Evolutionary conservation across 768 basidiomycete genomes (phyloP).

Genomic region (Termitomyces titanicus): DNA sequence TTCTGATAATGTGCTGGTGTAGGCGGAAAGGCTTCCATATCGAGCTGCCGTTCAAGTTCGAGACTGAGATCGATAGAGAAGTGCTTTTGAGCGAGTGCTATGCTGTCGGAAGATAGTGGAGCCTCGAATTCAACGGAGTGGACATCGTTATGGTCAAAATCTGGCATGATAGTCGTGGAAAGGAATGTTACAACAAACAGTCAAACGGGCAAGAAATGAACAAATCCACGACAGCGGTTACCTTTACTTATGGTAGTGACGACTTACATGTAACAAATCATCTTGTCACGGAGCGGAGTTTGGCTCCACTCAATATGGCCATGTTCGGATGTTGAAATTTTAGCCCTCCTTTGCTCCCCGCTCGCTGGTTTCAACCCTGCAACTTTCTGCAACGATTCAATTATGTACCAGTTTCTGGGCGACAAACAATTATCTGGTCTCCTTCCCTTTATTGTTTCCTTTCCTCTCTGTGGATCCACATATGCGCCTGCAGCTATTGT

Average conservation of each 20-base stretch:
- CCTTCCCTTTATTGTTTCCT: background rate
- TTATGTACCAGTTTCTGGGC: background rate
- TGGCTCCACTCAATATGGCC: no score
- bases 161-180: constrained; percentile 22
- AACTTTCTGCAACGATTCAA: background rate
- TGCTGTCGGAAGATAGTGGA: constrained; percentile 25
- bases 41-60: constrained; percentile 75
- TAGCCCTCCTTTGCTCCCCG: background rate
- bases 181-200: background rate
- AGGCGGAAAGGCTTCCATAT: constrained; percentile 56
- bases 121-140: constrained; percentile 37
- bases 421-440: background rate
- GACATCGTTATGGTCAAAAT: constrained; percentile 26
- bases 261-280: background rate
- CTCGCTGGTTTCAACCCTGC: background rate
- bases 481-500: no score
- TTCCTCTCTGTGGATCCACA: no score
- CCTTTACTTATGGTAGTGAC: no score
- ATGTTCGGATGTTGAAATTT: no score
- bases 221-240: background rate
- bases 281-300: background rate
- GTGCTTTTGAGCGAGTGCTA: constrained; percentile 26
- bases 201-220: background rate
- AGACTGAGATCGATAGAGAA: constrained; percentile 77
- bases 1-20: constrained; percentile 31